phyloP scores from a whole-genome alignment of 1,284 basidiomycete species.

The Papiliotrema flavescens region DNA sequence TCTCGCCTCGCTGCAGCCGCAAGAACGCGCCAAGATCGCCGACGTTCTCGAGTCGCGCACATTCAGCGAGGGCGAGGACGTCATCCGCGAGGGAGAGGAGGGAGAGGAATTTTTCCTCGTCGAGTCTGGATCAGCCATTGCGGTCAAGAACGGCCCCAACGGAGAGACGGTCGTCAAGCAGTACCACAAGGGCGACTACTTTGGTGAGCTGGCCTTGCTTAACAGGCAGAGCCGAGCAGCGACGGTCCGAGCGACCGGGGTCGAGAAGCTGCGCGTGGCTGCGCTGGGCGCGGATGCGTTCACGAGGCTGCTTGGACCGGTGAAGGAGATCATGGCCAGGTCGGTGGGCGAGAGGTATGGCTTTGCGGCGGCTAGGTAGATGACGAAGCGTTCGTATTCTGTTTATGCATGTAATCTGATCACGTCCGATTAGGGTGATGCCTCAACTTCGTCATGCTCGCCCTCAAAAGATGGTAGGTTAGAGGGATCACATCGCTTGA shows the following conservation, averaged over 20 bases:
- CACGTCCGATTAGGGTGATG: too few species aligned
- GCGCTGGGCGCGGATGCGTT: constrained; percentile 91
- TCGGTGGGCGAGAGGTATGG: constrained; percentile 48
- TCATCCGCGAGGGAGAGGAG: constrained; percentile 87
- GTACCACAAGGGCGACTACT: constrained; percentile 90
- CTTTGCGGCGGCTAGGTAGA: constrained; percentile 18
- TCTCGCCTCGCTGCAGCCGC: constrained; percentile 75
- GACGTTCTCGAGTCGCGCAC: constrained; percentile 85
- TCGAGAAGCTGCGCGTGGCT: constrained; percentile 77
- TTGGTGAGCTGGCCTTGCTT: constrained; percentile 86
- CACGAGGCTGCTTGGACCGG: constrained; percentile 85
- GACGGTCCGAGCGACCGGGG: constrained; percentile 72
- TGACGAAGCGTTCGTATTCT: neutral
- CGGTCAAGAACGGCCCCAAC: constrained; percentile 68
- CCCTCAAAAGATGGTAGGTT: too few species aligned
- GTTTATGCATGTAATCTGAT: too few species aligned
- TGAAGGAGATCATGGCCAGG: constrained; percentile 51
- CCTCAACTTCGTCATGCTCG: too few species aligned
- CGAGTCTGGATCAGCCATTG: constrained; percentile 85
- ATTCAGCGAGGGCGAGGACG: constrained; percentile 76
- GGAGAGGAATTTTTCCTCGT: constrained; percentile 98
- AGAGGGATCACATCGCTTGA: too few species aligned
- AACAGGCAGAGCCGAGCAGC: constrained; percentile 85
- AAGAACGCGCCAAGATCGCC: constrained; percentile 93
- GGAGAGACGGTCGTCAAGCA: constrained; percentile 67